These are phyloP conservation scores for Talaromyces sp. DNA, from an alignment of 2,329 filamentous ascomycete genomes.

Conservation along the genomic window DNA sequence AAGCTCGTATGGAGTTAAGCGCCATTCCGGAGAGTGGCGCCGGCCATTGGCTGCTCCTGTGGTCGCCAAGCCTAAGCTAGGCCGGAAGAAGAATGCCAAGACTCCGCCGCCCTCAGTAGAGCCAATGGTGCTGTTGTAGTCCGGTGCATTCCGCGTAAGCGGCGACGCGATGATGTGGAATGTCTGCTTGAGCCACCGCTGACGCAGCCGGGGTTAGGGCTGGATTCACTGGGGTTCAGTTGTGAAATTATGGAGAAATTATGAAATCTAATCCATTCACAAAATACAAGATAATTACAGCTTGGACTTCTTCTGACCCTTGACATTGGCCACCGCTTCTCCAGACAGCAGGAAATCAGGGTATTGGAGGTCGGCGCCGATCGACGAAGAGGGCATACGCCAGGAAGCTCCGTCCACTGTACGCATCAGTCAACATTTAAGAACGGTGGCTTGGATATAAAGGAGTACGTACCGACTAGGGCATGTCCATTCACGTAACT, in stretches of 20 bases:
- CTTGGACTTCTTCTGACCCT: constrained; percentile 57
- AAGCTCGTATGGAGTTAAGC: constrained; percentile 12
- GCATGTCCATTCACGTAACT: constrained; percentile 82
- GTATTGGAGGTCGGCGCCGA: constrained; percentile 47
- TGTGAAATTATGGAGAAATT: too few species aligned
- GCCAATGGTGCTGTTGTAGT: background rate
- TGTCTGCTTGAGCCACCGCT: constrained; percentile 1
- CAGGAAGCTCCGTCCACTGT: constrained; percentile 43
- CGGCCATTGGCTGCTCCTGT: background rate
- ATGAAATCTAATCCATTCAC: too few species aligned
- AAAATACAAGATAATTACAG: constrained; percentile 34
- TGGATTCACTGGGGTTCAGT: background rate
- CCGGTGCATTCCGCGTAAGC: constrained; percentile 3
- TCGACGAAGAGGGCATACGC: constrained; percentile 34
- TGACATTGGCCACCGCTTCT: constrained; percentile 54
- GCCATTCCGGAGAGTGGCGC: background rate
- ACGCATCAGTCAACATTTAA: background rate
- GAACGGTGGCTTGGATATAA: background rate
- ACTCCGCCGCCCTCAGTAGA: background rate
- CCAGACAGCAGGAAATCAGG: constrained; percentile 59
- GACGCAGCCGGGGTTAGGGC: background rate
- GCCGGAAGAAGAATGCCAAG: background rate
- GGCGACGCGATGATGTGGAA: constrained; percentile 1
- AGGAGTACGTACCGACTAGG: constrained; percentile 56
- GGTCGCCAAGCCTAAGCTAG: background rate